Base-by-base conservation (phyloP, 2,329 filamentous ascomycete genomes). In the Cercospora nicotianae region DNA sequence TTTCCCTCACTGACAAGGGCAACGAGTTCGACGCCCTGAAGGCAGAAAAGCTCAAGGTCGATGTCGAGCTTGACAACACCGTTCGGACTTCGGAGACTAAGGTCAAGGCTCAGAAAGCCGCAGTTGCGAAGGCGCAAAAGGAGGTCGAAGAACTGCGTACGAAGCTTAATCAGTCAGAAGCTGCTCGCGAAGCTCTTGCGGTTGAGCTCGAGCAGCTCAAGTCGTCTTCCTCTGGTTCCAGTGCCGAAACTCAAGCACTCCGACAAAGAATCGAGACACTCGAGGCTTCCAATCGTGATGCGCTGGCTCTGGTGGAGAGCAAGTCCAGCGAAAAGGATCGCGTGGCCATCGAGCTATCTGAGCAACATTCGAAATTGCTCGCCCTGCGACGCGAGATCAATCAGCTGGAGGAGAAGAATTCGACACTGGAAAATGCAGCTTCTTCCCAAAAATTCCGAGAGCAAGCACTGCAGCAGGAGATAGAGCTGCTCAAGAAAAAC, bases 51-150 rank as follows among this genome's bases (percentile, higher is more conserved):
- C 86, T 97, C 55, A 90, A 92, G 73, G 84, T 92, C 57, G 93
- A 97, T 75, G 95, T 99, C 55, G 94, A 98, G 82, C 87, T 98
- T 7, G 95, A 99, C 79, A 95, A 93, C 79, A 91, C 90, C 18
- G 90, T 97, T 59, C 90, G 93, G 74, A 91, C 87, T 72, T 90
- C 91, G 68, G 94, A 98, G 77, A 89, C 90, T 26, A 91, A 93
- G 80, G 89, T 90, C 72, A 92, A 94, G 77, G 87, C 89, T 8
- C 88, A 95, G 78, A 96, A 95, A 81, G 85, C 87, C 5, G 91
- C 91, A 0, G 87, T 93, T 55, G 93, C 96, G 70, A 94, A 94
- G 78, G 90, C 91, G 9, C 85, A 94, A 69, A 91, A 92, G 72
- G 94, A 97, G 72, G 87, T 94, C 0, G 91, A 94, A 74, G 90